Conservation (phyloP, 2,329 filamentous ascomycete species). For the Ceratocystiopsis brevicomis region DNA sequence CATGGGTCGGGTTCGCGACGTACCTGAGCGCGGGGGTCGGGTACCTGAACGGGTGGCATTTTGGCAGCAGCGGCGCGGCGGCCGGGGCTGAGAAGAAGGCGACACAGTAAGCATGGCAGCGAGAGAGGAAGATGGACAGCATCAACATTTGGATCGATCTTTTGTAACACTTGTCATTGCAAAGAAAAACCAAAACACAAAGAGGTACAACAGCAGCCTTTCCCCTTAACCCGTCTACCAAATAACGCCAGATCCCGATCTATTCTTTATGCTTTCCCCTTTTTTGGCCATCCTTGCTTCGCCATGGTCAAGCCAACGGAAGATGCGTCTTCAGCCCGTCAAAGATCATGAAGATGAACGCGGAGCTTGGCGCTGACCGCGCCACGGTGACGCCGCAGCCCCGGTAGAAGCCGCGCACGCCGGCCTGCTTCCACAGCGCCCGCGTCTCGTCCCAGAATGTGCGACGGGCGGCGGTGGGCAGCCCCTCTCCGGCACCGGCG, state of each 20-base stretch:
- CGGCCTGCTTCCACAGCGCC: slow-evolving; percentile 64
- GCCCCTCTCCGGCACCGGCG: neutral
- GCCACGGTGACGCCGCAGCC: slow-evolving; percentile 88
- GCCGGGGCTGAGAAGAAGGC: slow-evolving; percentile 11
- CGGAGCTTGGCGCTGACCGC: slow-evolving; percentile 82
- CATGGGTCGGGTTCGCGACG: slow-evolving; percentile 72
- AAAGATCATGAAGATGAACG: slow-evolving; percentile 92
- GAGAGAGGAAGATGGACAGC: too few species aligned
- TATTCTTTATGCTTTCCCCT: too few species aligned
- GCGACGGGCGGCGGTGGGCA: slow-evolving; percentile 16
- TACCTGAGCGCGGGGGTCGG: slow-evolving; percentile 60
- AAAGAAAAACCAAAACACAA: neutral
- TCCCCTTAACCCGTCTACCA: too few species aligned
- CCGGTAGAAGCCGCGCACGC: slow-evolving; percentile 70
- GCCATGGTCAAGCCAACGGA: slow-evolving; percentile 21
- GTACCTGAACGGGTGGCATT: slow-evolving; percentile 46
- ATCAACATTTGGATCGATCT: too few species aligned
- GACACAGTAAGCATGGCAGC: slow-evolving; percentile 6
- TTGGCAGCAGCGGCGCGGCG: too few species aligned
- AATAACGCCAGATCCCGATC: too few species aligned
- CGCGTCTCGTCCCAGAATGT: slow-evolving; percentile 56
- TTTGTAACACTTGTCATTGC: too few species aligned
- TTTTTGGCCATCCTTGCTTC: too few species aligned
- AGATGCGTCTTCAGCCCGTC: slow-evolving; percentile 63
- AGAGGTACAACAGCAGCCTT: too few species aligned